phyloP scores from a whole-genome alignment of 1,284 basidiomycete species.

The Phylloporus sp. region DNA sequence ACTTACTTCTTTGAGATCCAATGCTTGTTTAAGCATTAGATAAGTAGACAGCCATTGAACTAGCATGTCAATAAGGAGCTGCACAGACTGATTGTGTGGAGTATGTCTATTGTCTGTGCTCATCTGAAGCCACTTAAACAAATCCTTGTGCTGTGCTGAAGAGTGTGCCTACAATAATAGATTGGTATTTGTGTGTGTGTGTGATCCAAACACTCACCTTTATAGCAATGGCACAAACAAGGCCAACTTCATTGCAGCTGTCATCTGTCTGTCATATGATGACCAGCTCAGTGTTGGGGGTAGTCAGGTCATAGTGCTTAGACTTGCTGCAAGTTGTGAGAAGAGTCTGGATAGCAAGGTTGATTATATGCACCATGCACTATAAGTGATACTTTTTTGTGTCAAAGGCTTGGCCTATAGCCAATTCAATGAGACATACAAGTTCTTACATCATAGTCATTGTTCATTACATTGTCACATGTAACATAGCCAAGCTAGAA shows the following conservation, averaged over 20 bases:
- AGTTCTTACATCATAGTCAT: slow-evolving; percentile 2
- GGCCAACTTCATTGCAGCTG: background rate
- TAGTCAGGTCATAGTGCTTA: slow-evolving; percentile 1
- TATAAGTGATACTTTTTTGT: background rate
- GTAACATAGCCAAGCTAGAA: slow-evolving; percentile 5
- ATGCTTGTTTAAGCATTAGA: too few species aligned
- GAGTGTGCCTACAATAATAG: too few species aligned
- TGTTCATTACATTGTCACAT: slow-evolving; percentile 1
- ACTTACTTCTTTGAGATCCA: too few species aligned
- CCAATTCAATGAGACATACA: background rate
- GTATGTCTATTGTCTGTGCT: too few species aligned
- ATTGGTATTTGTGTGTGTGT: too few species aligned
- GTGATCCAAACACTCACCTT: background rate
- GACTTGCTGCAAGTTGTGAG: slow-evolving; percentile 1
- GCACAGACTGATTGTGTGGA: too few species aligned
- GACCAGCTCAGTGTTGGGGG: background rate
- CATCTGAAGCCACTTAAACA: too few species aligned
- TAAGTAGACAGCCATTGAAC: too few species aligned
- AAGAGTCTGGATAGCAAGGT: background rate
- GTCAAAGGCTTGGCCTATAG: background rate
- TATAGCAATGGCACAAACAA: background rate
- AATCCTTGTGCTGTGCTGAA: too few species aligned
- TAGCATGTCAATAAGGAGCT: too few species aligned
- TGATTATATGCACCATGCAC: slow-evolving; percentile 7
- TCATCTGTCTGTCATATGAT: background rate